These are phyloP conservation scores for Acanthamoeba triangularis DNA, from an alignment of 208 protist genomes.

Conservation along the genomic window DNA sequence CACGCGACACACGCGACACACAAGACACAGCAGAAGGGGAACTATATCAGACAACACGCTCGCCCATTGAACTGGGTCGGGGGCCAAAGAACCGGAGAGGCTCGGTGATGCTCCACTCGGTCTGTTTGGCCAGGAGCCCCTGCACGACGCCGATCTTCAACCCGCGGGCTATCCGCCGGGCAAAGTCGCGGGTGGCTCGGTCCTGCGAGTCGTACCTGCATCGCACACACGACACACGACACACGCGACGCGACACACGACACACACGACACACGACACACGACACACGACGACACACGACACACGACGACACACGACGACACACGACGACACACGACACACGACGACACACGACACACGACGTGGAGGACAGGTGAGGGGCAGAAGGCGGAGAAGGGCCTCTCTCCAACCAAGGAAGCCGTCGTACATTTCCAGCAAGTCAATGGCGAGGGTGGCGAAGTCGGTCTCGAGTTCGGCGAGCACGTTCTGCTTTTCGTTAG, in stretches of 20 bases:
- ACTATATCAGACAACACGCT: neutral
- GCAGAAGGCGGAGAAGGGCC: no score
- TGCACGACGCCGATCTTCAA: constrained; percentile 28
- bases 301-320: no score
- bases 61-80: neutral
- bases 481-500: constrained; percentile 58
- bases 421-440: constrained; percentile 8
- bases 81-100: neutral
- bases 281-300: no score
- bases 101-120: constrained; percentile 32
- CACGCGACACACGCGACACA: no score
- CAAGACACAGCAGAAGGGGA: neutral
- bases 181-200: constrained; percentile 3
- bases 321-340: no score
- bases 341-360: no score
- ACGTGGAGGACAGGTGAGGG: neutral
- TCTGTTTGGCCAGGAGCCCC: neutral
- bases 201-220: constrained; percentile 50
- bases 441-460: constrained; percentile 21
- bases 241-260: neutral
- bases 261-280: no score
- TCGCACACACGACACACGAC: neutral
- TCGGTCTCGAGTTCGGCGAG: constrained; percentile 8
- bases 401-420: no score
- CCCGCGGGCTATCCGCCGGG: constrained; percentile 3